Percentiles rank a stretch among this genome's conserved stretches.
Evolutionary conservation across 163 green algal species (phyloP).

Genomic region (Scenedesmus sp.): DNA sequence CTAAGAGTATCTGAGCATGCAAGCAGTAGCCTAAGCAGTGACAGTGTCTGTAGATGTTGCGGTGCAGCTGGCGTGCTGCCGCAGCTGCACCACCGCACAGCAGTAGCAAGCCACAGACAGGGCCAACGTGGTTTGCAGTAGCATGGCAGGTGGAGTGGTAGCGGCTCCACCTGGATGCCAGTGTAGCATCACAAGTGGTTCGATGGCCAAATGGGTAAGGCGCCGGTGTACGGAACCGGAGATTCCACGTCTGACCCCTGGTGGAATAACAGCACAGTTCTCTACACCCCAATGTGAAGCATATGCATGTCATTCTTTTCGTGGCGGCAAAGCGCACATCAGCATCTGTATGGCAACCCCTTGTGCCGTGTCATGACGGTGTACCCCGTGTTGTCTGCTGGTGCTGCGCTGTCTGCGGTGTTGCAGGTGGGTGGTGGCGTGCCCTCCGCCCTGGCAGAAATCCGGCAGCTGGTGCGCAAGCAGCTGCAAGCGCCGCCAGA

Average conservation of each 20-base stretch:
- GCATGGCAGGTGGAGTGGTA: no score
- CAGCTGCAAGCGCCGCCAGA: constrained; percentile 29
- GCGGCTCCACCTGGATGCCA: no score
- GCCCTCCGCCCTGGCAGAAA: not conserved
- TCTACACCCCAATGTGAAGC: not conserved
- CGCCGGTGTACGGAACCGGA: not conserved
- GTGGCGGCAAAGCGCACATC: not conserved
- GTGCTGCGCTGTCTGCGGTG: not conserved
- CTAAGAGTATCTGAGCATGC: no score
- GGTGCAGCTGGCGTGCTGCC: no score
- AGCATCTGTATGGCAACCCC: not conserved
- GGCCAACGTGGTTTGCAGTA: no score
- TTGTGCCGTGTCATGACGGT: not conserved
- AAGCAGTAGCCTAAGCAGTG: no score
- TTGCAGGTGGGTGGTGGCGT: constrained; percentile 15
- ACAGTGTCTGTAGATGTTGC: no score
- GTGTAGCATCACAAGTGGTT: not conserved
- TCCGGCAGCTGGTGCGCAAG: not conserved
- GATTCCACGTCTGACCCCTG: not conserved
- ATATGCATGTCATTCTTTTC: not conserved
- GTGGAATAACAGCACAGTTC: not conserved
- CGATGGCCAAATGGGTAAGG: not conserved
- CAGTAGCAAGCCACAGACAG: no score
- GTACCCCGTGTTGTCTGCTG: not conserved
- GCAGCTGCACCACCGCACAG: no score